Evolutionary conservation across 2,329 filamentous ascomycete species (phyloP), one percentile per base, ranked within the genome.

Genomic region (Aspergillus versicolor): DNA sequence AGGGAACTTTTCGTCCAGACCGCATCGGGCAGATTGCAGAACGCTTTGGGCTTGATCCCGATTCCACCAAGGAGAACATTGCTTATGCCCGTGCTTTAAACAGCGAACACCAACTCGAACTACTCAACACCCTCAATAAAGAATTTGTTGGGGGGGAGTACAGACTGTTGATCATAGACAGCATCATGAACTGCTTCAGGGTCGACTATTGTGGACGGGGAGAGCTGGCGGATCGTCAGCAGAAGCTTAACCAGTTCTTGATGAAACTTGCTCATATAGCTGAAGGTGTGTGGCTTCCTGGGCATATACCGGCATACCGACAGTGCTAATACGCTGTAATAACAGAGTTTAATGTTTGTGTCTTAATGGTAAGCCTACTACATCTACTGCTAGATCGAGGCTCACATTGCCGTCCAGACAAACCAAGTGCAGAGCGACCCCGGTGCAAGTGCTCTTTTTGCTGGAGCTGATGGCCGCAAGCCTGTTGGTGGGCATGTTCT

Each of bases 381-480:
- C 17, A 17, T 5, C 21, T 17, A 13, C 6, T 11, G 27, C 12
- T 42, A 24, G 17, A 17, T 30, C 8, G n/a, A 46, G 15, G 51
- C 43, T 53, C n/a, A 53, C 22, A 54, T 24, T n/a, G 22, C 8
- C 27, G 17, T 43, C 1, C 47, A 84, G 84, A 89, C 87, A 52
- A 89, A 89, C 62, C 87, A 89, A 73, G 87, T 89, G 37, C 86
- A 88, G 73, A 87, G 84, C 57, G 87, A 89, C 63, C 87, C 87
- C 13, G 86, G 87, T 59, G 87, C 86, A 11, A 88, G 81, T 69
- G 84, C 86, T 45, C 77, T 89, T 11, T 89, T 89, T 67, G 84
- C 85, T 50, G 82, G 85, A 61, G 85, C 84, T 55, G 87, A 89
- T 74, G 87, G 87, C 45, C 81, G 86, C 46, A 88, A 88, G 69